Base-by-base conservation (phyloP, 495 filamentous ascomycete species). In the Cercophora scortea region DNA sequence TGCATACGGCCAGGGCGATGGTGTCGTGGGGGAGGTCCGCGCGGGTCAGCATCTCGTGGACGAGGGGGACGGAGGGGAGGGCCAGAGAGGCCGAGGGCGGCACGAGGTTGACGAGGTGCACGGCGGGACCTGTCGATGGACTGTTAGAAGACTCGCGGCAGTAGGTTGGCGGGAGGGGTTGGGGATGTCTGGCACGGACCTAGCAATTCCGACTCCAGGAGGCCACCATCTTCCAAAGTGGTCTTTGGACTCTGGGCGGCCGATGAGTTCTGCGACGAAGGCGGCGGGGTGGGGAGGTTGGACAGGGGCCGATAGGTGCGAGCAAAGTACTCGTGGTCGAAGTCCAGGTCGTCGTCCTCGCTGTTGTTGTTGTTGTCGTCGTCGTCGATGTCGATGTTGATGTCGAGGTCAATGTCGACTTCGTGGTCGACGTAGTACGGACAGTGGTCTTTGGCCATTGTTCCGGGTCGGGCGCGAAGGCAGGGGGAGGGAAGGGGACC, bases 271-370 rank as follows among this genome's bases (percentile, higher is more conserved):
- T 63, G 67, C 32, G 71, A 72, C 18, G 77, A 78, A 7, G 69
- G 72, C 33, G 80, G 80, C 34, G 80, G 80, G 8, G 80, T 84
- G 16, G 80, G 80, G 32, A 84, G 70, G 56, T 77, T 79, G 6
- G 79, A 82, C 32, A 84, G 65, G 13, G 80, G 80, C 33, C 74
- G 75, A 61, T 80, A 84, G 49, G 73, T 79, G 40, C 73, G 70
- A 36, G 71, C 71, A 56, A 81, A 80, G 59, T 80, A 81, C 39
- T 69, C 66, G 47, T 79, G 75, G 65, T 77, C 73, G 54, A 74
- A 75, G 48, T 74, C 70, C 55, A 68, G 70, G 34, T 75, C 71
- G 61, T 75, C 71, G 57, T 76, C 70, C 65, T 62, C 25, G 25
- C 25, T 25, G 25, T 25, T 25, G 25, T 25, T 25, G 61, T 75